These are phyloP conservation scores for Davidsoniella virescens DNA, from an alignment of 2,329 filamentous ascomycete genomes.

Conservation along the genomic window DNA sequence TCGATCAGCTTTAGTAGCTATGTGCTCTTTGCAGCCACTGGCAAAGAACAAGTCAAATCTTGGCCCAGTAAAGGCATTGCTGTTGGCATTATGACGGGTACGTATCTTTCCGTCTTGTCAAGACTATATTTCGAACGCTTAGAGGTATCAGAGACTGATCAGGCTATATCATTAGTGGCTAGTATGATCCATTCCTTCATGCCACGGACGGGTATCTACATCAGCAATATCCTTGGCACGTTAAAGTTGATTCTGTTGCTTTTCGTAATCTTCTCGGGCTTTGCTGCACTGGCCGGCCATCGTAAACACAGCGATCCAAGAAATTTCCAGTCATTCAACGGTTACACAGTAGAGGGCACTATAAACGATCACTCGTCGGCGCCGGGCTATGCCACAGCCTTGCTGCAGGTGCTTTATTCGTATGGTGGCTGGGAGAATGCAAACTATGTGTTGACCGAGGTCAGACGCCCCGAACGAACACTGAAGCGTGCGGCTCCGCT, in stretches of 20 bases:
- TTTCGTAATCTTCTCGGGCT: constrained; percentile 45
- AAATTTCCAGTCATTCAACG: constrained; percentile 38
- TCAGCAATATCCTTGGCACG: constrained; percentile 41
- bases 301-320: constrained; percentile 31
- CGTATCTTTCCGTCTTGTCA: background rate
- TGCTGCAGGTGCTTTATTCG: constrained; percentile 42
- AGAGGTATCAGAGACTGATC: background rate
- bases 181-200: constrained; percentile 29
- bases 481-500: constrained; percentile 39
- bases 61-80: constrained; percentile 43
- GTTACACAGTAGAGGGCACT: constrained; percentile 17
- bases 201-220: constrained; percentile 41
- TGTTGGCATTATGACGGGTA: constrained; percentile 30
- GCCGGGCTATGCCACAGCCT: constrained; percentile 24
- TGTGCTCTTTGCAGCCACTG: constrained; percentile 34
- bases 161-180: background rate
- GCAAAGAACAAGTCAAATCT: constrained; percentile 28
- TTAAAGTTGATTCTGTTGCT: constrained; percentile 45
- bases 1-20: constrained; percentile 42
- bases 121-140: background rate
- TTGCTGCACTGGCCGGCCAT: constrained; percentile 37
- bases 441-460: constrained; percentile 43
- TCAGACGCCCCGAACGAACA: constrained; percentile 38
- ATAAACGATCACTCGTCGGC: background rate
- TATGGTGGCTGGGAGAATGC: constrained; percentile 50